Percentiles rank a stretch among this genome's conserved stretches.
Conservation (phyloP, 2,329 filamentous ascomycete species). For the Microsporum canis region DNA sequence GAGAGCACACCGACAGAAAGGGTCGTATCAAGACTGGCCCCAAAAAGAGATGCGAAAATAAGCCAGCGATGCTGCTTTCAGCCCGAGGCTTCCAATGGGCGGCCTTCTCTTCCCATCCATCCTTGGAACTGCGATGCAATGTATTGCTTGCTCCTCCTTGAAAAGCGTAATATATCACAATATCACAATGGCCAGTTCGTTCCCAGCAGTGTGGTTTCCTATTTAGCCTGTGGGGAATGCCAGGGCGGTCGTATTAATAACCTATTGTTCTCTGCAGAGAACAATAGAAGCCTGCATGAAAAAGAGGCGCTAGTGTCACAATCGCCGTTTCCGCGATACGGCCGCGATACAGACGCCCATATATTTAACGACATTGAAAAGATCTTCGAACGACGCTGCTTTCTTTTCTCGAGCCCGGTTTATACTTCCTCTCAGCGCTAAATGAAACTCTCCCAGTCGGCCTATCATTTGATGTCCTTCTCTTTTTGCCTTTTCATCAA, state of each 20-base stretch:
- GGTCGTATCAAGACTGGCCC: neutral
- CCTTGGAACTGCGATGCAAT: neutral
- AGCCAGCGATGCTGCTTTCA: neutral
- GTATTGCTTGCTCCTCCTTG: neutral
- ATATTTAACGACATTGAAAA: neutral
- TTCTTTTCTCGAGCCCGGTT: neutral
- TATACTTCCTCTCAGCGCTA: constrained; percentile 3
- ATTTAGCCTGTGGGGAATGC: constrained; percentile 1
- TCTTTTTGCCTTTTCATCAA: neutral
- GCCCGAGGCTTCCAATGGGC: neutral
- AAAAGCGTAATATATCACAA: neutral
- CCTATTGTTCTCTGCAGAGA: constrained; percentile 4
- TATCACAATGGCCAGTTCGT: neutral
- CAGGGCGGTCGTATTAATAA: constrained; percentile 3
- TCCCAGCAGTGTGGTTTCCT: constrained; percentile 1
- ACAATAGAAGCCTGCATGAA: constrained; percentile 2
- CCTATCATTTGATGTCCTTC: neutral
- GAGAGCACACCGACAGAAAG: neutral
- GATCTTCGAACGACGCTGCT: neutral
- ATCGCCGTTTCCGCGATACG: neutral
- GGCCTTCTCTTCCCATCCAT: neutral
- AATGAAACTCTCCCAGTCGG: neutral
- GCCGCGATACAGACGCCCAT: neutral
- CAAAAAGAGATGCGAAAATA: neutral
- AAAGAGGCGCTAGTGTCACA: constrained; percentile 3